Base-by-base conservation (phyloP, 306 rosid genomes). In the Clitoria ternatea region DNA sequence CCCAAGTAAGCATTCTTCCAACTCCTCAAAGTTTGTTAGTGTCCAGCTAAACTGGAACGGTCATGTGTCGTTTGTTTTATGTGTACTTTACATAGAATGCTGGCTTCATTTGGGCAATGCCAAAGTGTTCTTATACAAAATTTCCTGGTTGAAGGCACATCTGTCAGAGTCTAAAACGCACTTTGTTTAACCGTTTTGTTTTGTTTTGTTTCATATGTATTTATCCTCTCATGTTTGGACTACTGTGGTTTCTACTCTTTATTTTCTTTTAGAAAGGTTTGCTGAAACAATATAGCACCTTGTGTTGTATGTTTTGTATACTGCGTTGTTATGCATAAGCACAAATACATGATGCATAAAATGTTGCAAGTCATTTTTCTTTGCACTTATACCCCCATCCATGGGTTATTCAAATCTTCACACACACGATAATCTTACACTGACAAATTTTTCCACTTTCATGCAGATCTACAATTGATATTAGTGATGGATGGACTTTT, bases 1-100 rank as follows among this genome's bases (percentile, higher is more conserved):
- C 83, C 90, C 79, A 86, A 77, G 97, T 90, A 84, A 66, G 87
- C 23, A 27, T 77, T 24, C 39, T 3, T 77, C 73, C 26, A 40
- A 66, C 30, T 48, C 53, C 26, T 55, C 54, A n/a, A 65, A 18
- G n/a, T n/a, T 72, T 64, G 2, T 33, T 12, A 22, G 2, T 63
- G 17, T 44, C n/a, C 24, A 14, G 33, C 20, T 70, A 54, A 54
- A 15, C 5, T 62, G 42, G 22, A 70, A 20, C 39, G 8, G 6
- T 32, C 20, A 14, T 12, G 27, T n/a, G 1, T 48, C 20, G 14
- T 15, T 35, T 36, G 10, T 61, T 32, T 62, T 18, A 24, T 29
- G 26, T 44, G 4, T 72, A 35, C 22, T 62, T 54, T 45, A 32
- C 47, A 61, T 69, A 61, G 18, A 49, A 32, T 42, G 32, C 29